These are phyloP conservation scores for Drechslerella stenobrocha DNA, from an alignment of 2,329 filamentous ascomycete genomes.

Conservation along the genomic window DNA sequence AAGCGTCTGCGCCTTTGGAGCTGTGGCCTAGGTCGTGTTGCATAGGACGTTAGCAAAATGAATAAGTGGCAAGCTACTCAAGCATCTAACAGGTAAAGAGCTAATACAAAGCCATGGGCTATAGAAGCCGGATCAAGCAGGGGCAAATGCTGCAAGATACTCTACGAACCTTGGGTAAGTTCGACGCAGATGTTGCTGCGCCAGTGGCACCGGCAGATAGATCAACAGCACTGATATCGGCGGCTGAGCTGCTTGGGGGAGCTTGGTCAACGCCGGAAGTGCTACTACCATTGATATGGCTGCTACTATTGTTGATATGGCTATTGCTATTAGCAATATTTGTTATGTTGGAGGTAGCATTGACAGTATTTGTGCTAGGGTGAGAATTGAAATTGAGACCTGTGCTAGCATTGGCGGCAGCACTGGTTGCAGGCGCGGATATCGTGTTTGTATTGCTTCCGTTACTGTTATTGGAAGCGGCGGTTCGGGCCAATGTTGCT, in stretches of 20 bases:
- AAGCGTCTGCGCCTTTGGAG: slow-evolving; percentile 17
- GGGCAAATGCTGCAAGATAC: not conserved
- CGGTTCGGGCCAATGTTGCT: slow-evolving; percentile 33
- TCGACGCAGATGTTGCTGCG: slow-evolving; percentile 1
- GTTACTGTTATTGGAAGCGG: slow-evolving; percentile 4
- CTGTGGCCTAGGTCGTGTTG: slow-evolving; percentile 14
- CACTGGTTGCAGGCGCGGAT: not conserved
- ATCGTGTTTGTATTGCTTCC: not conserved
- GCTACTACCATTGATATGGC: not conserved
- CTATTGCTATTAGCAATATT: too few relatives aligned
- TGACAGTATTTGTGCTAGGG: not conserved
- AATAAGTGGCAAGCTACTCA: too few relatives aligned
- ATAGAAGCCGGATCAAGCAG: not conserved
- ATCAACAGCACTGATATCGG: slow-evolving; percentile 1
- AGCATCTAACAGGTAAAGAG: too few relatives aligned
- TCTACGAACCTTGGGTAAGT: slow-evolving; percentile 22
- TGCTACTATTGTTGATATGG: too few relatives aligned
- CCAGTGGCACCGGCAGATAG: not conserved
- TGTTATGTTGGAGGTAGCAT: too few relatives aligned
- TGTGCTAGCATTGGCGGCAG: not conserved
- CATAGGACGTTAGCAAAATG: not conserved
- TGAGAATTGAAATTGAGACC: not conserved
- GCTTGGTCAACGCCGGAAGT: slow-evolving; percentile 12
- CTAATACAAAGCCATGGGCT: not conserved
- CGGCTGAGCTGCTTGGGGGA: not conserved